Conservation (phyloP, 768 basidiomycete species). For the Epithele typhae region DNA sequence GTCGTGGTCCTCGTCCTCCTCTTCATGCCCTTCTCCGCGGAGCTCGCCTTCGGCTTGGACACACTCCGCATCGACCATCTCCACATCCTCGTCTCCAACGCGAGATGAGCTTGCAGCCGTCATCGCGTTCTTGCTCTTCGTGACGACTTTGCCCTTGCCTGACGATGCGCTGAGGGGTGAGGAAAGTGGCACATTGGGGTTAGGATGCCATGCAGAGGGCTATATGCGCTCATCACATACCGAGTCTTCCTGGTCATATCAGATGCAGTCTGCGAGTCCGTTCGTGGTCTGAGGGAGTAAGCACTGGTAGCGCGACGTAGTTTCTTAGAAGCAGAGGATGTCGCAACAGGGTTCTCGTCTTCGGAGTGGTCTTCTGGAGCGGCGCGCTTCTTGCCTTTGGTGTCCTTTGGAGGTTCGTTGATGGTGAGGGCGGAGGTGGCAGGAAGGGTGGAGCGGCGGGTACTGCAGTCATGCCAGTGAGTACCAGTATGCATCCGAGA, state of each 20-base stretch:
- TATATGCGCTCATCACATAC: slow-evolving; percentile 30
- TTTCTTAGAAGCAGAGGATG: slow-evolving; percentile 50
- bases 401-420: slow-evolving; percentile 71
- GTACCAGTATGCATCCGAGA: slow-evolving; percentile 6
- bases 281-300: slow-evolving; percentile 67
- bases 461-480: slow-evolving; percentile 34
- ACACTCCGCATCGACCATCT: slow-evolving; percentile 68
- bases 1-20: slow-evolving; percentile 40
- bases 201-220: too few species aligned
- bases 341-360: slow-evolving; percentile 51
- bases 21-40: slow-evolving; percentile 41
- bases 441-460: slow-evolving; percentile 52
- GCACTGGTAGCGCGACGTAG: slow-evolving; percentile 44
- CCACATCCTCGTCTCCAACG: slow-evolving; percentile 65
- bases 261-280: slow-evolving; percentile 34
- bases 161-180: slow-evolving; percentile 37
- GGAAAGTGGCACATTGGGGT: too few species aligned
- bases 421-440: slow-evolving; percentile 48
- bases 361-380: slow-evolving; percentile 65
- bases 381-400: slow-evolving; percentile 92
- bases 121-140: slow-evolving; percentile 34
- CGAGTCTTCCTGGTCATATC: slow-evolving; percentile 77
- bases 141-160: slow-evolving; percentile 50
- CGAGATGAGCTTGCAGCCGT: slow-evolving; percentile 59
- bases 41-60: slow-evolving; percentile 44